Conservation (phyloP, 169 alveolate species). For the Cryptosporidium xiaoi region DNA sequence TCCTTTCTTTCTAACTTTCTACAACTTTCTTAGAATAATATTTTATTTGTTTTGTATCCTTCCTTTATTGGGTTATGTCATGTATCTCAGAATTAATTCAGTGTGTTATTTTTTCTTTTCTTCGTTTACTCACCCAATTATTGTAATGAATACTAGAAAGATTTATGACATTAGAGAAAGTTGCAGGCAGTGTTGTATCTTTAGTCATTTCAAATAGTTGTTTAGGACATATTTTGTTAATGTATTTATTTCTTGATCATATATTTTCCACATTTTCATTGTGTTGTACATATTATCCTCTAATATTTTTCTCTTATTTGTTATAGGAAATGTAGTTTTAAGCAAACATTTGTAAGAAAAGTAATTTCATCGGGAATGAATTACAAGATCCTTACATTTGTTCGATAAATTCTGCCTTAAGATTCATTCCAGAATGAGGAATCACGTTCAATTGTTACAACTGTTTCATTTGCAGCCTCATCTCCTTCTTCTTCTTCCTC, state of each 20-base stretch:
- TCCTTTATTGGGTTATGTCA: not conserved
- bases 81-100: not conserved
- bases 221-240: too few species aligned
- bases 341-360: not conserved
- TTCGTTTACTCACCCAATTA: too few species aligned
- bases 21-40: not conserved
- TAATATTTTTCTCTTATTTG: not conserved
- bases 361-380: not conserved
- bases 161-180: too few species aligned
- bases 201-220: too few species aligned
- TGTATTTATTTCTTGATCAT: too few species aligned
- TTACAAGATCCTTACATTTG: slow-evolving; percentile 5
- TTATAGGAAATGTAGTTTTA: slow-evolving; percentile 64
- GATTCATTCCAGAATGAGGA: slow-evolving; percentile 75
- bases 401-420: slow-evolving; percentile 7
- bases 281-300: too few species aligned
- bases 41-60: too few species aligned
- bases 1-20: slow-evolving; percentile 42
- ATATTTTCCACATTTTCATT: too few species aligned
- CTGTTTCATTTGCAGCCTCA: slow-evolving; percentile 69
- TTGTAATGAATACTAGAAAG: too few species aligned
- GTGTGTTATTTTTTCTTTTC: not conserved
- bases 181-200: too few species aligned
- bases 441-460: slow-evolving; percentile 72
- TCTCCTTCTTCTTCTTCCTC: slow-evolving; percentile 61